Evolutionary conservation across 768 basidiomycete genomes (phyloP).

Genomic region (Auricularia sp.): DNA sequence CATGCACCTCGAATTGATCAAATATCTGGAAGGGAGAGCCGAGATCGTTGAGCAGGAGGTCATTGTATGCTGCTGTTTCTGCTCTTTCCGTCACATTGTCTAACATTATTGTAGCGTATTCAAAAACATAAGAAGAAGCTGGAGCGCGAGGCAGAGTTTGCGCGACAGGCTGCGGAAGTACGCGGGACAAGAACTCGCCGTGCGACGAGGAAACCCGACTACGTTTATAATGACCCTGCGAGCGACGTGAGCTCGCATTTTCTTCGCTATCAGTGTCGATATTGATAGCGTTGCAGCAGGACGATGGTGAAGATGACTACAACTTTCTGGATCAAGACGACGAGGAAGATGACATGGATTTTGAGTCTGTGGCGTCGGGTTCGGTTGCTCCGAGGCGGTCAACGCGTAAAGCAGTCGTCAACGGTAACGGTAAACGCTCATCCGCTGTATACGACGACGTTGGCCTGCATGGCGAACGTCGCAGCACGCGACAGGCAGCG

Average conservation of each 20-base stretch:
- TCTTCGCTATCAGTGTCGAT: conserved; percentile 10
- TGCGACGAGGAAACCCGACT: conserved; percentile 64
- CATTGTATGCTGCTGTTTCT: conserved; percentile 40
- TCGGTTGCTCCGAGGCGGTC: conserved; percentile 27
- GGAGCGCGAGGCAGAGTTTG: conserved; percentile 42
- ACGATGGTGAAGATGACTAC: conserved; percentile 62
- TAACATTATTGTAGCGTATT: conserved; percentile 44
- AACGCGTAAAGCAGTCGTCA: conserved; percentile 33
- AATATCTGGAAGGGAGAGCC: conserved; percentile 51
- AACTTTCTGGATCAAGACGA: conserved; percentile 26
- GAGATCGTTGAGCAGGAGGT: conserved; percentile 60
- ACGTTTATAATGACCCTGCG: conserved; percentile 60
- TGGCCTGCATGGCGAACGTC: conserved; percentile 60
- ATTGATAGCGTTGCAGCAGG: conserved; percentile 19
- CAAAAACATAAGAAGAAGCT: conserved; percentile 62
- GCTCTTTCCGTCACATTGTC: not conserved
- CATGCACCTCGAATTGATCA: conserved; percentile 51
- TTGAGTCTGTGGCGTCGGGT: conserved; percentile 12
- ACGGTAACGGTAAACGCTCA: conserved; percentile 41
- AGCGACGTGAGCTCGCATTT: conserved; percentile 46
- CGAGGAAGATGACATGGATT: conserved; percentile 30
- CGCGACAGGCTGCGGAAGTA: conserved; percentile 52
- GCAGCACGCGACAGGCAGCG: conserved; percentile 15
- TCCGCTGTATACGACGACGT: conserved; percentile 34
- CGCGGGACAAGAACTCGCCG: conserved; percentile 71